A percentile compares a stretch with the other conserved stretches of the same genome.
Evolutionary conservation across 2,329 filamentous ascomycete genomes (phyloP).

Genomic region (Talaromyces verruculosus): DNA sequence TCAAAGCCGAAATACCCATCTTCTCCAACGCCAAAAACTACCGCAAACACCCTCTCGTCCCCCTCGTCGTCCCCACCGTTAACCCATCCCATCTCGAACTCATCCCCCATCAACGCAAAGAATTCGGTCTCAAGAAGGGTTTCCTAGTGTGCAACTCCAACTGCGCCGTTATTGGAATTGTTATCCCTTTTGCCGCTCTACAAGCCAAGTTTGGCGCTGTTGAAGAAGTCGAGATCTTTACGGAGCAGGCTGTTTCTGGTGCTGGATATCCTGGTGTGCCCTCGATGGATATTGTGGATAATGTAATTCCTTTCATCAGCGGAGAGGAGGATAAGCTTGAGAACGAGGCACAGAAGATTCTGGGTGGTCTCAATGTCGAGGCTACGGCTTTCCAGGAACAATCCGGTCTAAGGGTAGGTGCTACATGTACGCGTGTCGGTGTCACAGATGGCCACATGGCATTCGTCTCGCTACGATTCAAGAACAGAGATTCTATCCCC

Average conservation of each 20-base stretch:
- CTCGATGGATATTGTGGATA: conserved; percentile 94
- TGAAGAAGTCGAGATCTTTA: conserved; percentile 77
- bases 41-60: conserved; percentile 83
- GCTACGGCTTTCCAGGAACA: conserved; percentile 76
- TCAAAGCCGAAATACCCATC: conserved; percentile 81
- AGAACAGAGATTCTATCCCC: conserved; percentile 66
- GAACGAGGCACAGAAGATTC: conserved; percentile 91
- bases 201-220: conserved; percentile 82
- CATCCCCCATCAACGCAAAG: conserved; percentile 81
- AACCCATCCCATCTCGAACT: conserved; percentile 85
- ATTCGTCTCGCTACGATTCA: conserved; percentile 86
- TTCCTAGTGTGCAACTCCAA: conserved; percentile 98
- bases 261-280: conserved; percentile 69
- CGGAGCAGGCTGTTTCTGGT: conserved; percentile 90
- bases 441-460: conserved; percentile 93
- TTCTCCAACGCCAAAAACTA: conserved; percentile 99
- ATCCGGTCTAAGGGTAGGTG: conserved; percentile 70
- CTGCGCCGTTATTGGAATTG: conserved; percentile 93
- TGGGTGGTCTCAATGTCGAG: conserved; percentile 71
- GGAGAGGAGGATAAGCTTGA: conserved; percentile 97
- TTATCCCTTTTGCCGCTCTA: conserved; percentile 90
- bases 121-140: conserved; percentile 72
- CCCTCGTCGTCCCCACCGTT: conserved; percentile 91
- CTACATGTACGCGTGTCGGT: conserved; percentile 89
- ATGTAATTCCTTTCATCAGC: conserved; percentile 88